A percentile compares a stretch with the other conserved stretches of the same genome.
Conservation (phyloP, 164 flowering plant species). For the Nelumbo lutea region DNA sequence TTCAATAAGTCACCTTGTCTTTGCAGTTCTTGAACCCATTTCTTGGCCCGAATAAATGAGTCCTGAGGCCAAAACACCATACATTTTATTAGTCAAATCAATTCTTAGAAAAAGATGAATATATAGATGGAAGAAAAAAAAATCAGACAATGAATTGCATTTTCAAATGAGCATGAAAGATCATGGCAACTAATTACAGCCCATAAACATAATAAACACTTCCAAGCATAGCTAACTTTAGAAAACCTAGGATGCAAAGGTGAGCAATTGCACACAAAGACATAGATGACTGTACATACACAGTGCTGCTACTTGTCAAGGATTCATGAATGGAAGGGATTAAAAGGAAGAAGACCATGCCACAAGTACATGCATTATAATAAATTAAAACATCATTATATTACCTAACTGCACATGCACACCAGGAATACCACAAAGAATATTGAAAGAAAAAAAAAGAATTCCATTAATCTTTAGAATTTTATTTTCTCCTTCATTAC, state of each 20-base stretch:
- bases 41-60: slow-evolving; percentile 33
- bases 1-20: slow-evolving; percentile 30
- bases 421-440: no score
- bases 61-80: slow-evolving; percentile 23
- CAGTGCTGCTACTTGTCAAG: not conserved
- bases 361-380: no score
- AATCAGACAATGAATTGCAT: not conserved
- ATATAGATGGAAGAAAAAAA: not conserved
- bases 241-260: not conserved
- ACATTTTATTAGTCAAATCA: not conserved
- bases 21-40: slow-evolving; percentile 41
- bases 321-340: not conserved
- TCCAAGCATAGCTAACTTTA: not conserved
- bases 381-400: no score
- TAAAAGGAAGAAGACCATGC: no score
- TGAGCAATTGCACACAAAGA: not conserved
- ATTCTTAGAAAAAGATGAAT: slow-evolving; percentile 2
- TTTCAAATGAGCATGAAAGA: not conserved
- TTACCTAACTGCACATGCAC: no score
- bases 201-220: not conserved
- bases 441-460: no score
- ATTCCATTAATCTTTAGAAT: no score
- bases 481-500: no score
- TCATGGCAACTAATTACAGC: not conserved
- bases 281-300: not conserved